A percentile compares a stretch with the other conserved stretches of the same genome.
These are phyloP conservation scores for Porphyrellus cyaneotinctus DNA, from an alignment of 768 basidiomycete species.

Conservation along the genomic window DNA sequence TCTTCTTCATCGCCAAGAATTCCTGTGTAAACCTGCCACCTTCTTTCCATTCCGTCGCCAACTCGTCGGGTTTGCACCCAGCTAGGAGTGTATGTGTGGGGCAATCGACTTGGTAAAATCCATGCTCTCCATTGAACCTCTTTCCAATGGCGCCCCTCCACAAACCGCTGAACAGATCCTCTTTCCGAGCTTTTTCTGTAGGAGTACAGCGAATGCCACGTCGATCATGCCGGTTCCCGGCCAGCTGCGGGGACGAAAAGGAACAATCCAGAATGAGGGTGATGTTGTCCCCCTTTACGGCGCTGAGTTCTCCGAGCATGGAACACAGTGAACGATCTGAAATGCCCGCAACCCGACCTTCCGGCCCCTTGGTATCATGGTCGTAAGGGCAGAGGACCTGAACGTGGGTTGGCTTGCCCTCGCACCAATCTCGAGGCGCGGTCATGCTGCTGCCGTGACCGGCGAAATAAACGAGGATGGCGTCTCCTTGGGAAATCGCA, in stretches of 20 bases:
- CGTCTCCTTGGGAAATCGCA: conserved; percentile 55
- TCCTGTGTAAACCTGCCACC: conserved; percentile 59
- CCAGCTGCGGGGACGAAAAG: conserved; percentile 44
- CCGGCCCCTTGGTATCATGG: conserved; percentile 47
- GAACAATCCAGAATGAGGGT: conserved; percentile 65
- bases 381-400: conserved; percentile 67
- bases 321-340: conserved; percentile 63
- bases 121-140: conserved; percentile 35
- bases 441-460: conserved; percentile 63
- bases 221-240: conserved; percentile 41
- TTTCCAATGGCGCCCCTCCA: conserved; percentile 47
- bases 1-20: conserved; percentile 46
- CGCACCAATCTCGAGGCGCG: conserved; percentile 61
- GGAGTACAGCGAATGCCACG: conserved; percentile 56
- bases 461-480: conserved; percentile 66
- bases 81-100: conserved; percentile 52
- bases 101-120: conserved; percentile 41
- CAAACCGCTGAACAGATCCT: conserved; percentile 52
- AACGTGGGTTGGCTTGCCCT: conserved; percentile 39
- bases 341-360: conserved; percentile 55
- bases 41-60: conserved; percentile 56
- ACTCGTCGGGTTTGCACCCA: conserved; percentile 52
- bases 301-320: conserved; percentile 54
- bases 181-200: conserved; percentile 48
- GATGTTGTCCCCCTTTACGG: conserved; percentile 64